Conservation (phyloP, 371 early-diverging fungal genomes). For the Rhizopus microsporus region DNA sequence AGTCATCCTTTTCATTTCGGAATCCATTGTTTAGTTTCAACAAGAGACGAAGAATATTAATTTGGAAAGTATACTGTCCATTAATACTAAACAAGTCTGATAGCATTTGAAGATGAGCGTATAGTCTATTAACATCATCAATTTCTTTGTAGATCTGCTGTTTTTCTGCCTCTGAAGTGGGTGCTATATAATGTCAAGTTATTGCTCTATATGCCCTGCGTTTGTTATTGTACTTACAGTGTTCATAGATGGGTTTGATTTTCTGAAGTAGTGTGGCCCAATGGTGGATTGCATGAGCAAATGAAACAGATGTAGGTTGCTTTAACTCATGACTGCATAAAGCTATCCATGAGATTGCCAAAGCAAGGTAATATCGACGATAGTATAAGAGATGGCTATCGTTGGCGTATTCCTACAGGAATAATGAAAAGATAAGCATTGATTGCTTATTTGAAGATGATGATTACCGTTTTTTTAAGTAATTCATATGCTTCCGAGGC, state of each 20-base stretch:
- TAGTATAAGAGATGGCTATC: slow-evolving; percentile 47
- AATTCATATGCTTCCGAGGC: slow-evolving; percentile 27
- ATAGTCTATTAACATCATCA: slow-evolving; percentile 44
- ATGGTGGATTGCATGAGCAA: slow-evolving; percentile 52
- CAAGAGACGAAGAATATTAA: slow-evolving; percentile 47
- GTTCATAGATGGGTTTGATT: slow-evolving; percentile 23
- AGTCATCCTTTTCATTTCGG: slow-evolving; percentile 24
- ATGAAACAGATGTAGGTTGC: slow-evolving; percentile 34
- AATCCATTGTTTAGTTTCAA: slow-evolving; percentile 50
- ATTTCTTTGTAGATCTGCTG: slow-evolving; percentile 19
- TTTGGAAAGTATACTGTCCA: slow-evolving; percentile 43
- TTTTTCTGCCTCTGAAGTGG: slow-evolving; percentile 19
- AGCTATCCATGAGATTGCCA: slow-evolving; percentile 61
- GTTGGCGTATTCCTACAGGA: slow-evolving; percentile 28
- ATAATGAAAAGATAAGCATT: neutral
- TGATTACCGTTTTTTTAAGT: slow-evolving; percentile 21
- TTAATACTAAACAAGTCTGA: slow-evolving; percentile 51
- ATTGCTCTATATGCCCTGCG: neutral
- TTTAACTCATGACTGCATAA: slow-evolving; percentile 44
- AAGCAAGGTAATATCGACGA: slow-evolving; percentile 56
- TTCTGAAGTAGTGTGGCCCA: slow-evolving; percentile 56
- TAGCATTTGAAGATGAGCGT: slow-evolving; percentile 49
- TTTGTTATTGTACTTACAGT: slow-evolving; percentile 8
- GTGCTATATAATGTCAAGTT: slow-evolving; percentile 1
- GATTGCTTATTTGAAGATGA: neutral